A percentile compares a stretch with the other conserved stretches of the same genome.
These are phyloP conservation scores for Metarhizium brunneum DNA, from an alignment of 2,329 filamentous ascomycete genomes.

Conservation along the genomic window DNA sequence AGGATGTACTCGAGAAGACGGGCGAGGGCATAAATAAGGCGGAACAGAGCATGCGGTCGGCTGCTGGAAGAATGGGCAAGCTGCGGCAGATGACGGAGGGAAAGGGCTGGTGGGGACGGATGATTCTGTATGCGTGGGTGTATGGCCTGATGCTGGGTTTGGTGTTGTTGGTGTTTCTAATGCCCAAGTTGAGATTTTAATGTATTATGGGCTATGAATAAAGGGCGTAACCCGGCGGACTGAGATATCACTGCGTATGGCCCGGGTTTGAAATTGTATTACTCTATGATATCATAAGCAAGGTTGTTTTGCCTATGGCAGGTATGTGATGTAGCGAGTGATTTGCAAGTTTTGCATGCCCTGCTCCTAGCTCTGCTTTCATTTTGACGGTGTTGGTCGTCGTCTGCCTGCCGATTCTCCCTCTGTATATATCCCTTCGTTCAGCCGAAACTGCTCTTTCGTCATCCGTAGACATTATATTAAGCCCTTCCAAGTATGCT, in stretches of 20 bases:
- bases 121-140: slow-evolving; percentile 79
- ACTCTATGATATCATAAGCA: background rate
- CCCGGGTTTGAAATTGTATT: background rate
- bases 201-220: background rate
- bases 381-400: too few relatives aligned
- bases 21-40: slow-evolving; percentile 70
- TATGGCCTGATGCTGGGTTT: slow-evolving; percentile 71
- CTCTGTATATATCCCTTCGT: too few relatives aligned
- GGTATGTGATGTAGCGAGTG: background rate
- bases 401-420: too few relatives aligned
- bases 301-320: background rate
- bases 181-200: slow-evolving; percentile 82
- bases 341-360: background rate
- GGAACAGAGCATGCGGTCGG: slow-evolving; percentile 64
- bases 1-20: slow-evolving; percentile 62
- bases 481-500: too few relatives aligned
- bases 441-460: too few relatives aligned
- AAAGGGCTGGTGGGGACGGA: slow-evolving; percentile 74
- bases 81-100: slow-evolving; percentile 77
- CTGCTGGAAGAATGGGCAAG: slow-evolving; percentile 67
- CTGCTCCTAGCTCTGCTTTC: background rate
- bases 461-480: too few relatives aligned
- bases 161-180: slow-evolving; percentile 71
- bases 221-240: background rate
- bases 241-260: background rate